These are phyloP conservation scores for Fraxinus xanthoxyloides DNA, from an alignment of 305 asterid species.

Conservation along the genomic window DNA sequence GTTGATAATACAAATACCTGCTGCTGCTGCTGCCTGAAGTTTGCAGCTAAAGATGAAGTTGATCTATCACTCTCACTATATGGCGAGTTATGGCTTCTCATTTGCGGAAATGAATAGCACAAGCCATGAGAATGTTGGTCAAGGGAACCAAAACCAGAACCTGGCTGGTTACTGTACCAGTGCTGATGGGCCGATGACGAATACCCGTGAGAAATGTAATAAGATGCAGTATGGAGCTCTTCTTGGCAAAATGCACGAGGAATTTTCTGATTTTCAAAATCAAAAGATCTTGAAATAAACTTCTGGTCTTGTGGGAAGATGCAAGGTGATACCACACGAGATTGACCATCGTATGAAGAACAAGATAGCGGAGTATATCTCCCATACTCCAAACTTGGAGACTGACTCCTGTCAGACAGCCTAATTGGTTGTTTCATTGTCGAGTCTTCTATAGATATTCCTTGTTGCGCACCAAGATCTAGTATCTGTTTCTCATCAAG, in stretches of 20 bases:
- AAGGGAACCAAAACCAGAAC: conserved; percentile 30
- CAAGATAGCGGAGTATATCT: conserved; percentile 24
- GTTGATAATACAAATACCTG: conserved; percentile 36
- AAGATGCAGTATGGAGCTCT: conserved; percentile 54
- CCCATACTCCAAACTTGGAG: conserved; percentile 37
- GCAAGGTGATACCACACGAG: conserved; percentile 33
- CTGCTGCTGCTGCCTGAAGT: conserved; percentile 34
- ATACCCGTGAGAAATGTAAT: conserved; percentile 42
- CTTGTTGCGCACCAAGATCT: conserved; percentile 67
- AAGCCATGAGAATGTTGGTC: conserved; percentile 38
- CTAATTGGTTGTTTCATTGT: conserved; percentile 41
- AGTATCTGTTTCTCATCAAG: conserved; percentile 74
- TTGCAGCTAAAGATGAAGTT: conserved; percentile 33
- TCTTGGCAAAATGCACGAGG: conserved; percentile 43
- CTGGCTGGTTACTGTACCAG: conserved; percentile 41
- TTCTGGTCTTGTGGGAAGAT: conserved; percentile 46
- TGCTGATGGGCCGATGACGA: conserved; percentile 45
- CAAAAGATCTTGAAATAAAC: conserved; percentile 35
- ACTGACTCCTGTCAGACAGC: conserved; percentile 32
- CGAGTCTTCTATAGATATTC: conserved; percentile 63
- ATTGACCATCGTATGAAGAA: conserved; percentile 32
- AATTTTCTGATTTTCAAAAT: conserved; percentile 35
- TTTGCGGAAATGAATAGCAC: conserved; percentile 38
- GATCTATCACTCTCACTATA: conserved; percentile 35
- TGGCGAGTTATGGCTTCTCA: conserved; percentile 35